These are phyloP conservation scores for Ustilago xerochloae DNA, from an alignment of 1,284 basidiomycete genomes.

Conservation along the genomic window DNA sequence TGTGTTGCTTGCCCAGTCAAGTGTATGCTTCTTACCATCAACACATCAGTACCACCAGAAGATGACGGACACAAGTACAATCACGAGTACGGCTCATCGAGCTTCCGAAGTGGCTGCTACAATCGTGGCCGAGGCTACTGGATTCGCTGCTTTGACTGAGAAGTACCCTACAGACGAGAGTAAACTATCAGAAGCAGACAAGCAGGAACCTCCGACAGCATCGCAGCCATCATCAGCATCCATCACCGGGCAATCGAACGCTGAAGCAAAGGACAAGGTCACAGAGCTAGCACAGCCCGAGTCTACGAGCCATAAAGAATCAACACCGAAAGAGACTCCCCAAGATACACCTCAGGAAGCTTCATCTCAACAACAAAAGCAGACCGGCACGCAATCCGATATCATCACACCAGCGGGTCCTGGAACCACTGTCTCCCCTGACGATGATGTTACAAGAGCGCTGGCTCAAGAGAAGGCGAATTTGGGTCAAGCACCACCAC, in stretches of 20 bases:
- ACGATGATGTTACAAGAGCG: neutral
- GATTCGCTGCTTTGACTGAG: conserved; percentile 26
- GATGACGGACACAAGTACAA: neutral
- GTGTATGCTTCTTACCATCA: neutral
- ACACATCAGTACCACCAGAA: neutral
- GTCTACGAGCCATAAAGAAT: too few species aligned
- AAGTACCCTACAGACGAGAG: neutral
- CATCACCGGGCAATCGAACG: too few species aligned
- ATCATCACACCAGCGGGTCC: conserved; percentile 32
- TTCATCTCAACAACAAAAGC: neutral
- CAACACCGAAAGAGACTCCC: neutral
- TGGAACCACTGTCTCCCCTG: neutral
- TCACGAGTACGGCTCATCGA: neutral
- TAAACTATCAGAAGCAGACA: neutral
- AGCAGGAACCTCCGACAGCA: neutral
- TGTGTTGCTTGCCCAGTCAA: too few species aligned
- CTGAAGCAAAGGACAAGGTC: too few species aligned
- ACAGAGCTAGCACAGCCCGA: too few species aligned
- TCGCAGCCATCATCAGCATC: too few species aligned
- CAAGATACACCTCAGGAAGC: neutral
- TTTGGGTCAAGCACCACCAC: neutral
- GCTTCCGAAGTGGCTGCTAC: neutral
- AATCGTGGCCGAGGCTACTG: conserved; percentile 14
- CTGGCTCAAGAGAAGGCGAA: neutral
- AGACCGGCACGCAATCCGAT: neutral